Percentiles rank a stretch among this genome's conserved stretches.
Evolutionary conservation across 192 early-diverging fungal genomes (phyloP).

Genomic region (Coemansia erecta): DNA sequence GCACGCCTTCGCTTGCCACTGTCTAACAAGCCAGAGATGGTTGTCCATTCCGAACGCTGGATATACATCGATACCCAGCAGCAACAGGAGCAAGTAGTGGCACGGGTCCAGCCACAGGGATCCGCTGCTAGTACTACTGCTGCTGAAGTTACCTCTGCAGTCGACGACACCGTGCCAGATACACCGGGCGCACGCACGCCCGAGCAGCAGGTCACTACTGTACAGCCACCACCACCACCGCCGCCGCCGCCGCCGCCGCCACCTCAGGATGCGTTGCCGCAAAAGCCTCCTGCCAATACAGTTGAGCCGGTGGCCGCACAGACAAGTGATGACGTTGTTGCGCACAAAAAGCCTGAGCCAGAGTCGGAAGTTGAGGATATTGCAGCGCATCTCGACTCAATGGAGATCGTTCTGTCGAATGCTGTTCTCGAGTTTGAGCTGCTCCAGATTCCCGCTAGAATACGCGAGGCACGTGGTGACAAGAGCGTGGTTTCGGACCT

Average conservation of each 20-base stretch:
- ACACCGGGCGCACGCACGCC: neutral
- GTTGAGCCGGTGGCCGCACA: neutral
- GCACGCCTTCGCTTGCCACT: conserved; percentile 41
- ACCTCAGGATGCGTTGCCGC: neutral
- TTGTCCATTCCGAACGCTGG: conserved; percentile 28
- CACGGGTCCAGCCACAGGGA: neutral
- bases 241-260: too few species aligned
- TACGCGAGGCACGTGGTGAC: conserved; percentile 5
- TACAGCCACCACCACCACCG: neutral
- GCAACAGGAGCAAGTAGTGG: neutral
- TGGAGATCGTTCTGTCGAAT: conserved; percentile 38
- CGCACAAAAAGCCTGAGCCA: neutral
- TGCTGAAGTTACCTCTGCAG: neutral
- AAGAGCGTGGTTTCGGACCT: conserved; percentile 12
- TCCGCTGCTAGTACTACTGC: too few species aligned
- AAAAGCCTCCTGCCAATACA: neutral
- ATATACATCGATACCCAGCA: conserved; percentile 25
- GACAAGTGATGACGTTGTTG: neutral
- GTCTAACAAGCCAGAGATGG: conserved; percentile 30
- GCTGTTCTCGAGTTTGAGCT: conserved; percentile 47
- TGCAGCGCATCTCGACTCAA: conserved; percentile 20
- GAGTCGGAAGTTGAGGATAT: conserved; percentile 19
- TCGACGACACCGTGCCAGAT: neutral
- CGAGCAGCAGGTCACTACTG: too few species aligned
- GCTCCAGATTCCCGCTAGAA: conserved; percentile 30